Base-by-base conservation (phyloP, 495 filamentous ascomycete species). In the Trypethelium eluteriae region DNA sequence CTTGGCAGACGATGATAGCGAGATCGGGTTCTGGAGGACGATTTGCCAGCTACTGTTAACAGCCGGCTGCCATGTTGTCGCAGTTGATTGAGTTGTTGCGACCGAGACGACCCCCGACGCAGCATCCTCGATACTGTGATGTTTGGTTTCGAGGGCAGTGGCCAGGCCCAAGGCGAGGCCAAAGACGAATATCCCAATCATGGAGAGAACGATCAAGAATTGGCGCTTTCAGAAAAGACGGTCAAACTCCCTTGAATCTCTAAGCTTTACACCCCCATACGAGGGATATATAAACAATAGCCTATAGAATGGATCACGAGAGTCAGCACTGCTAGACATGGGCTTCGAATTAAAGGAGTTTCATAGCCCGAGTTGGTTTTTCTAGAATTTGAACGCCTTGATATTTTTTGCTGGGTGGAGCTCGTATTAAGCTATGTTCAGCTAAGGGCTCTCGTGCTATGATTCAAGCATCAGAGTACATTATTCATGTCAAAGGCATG, bases 1-100 rank as follows among this genome's bases (percentile, higher is more conserved):
- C 14, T 77, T 70, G 1, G 80, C 77, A 36, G 78, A 81, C 47
- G 82, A 70, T 57, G 79, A 74, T 53, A 83, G 75, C 2, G 74
- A 65, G 63, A 82, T 70, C 12, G 74, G 71, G 5, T 85, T 72
- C 85, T 39, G 62, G 12, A 75, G 69, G 14, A 74, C 47, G 49
- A 75, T 75, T 53, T 75, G 72, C 70, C 70, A 74, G 16, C 63
- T 69, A 18, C 41, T 68, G 62, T 67, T 69, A 9, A 66, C 70
- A 12, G 67, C 44, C 39, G 73, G 70, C 36, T 73, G 36, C 39
- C 69, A 64, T 12, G 67, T 63, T 12, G 11, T 65, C 34, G 38
- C 62, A 44, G 16, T 68, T 44, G 41, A 44, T 70, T 56, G 64
- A 39, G 39, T 39, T 9, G 32, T 44, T 14, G 41, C 41, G 41